Evolutionary conservation across 2,329 filamentous ascomycete genomes (phyloP).

Genomic region (Didymella segeticola): DNA sequence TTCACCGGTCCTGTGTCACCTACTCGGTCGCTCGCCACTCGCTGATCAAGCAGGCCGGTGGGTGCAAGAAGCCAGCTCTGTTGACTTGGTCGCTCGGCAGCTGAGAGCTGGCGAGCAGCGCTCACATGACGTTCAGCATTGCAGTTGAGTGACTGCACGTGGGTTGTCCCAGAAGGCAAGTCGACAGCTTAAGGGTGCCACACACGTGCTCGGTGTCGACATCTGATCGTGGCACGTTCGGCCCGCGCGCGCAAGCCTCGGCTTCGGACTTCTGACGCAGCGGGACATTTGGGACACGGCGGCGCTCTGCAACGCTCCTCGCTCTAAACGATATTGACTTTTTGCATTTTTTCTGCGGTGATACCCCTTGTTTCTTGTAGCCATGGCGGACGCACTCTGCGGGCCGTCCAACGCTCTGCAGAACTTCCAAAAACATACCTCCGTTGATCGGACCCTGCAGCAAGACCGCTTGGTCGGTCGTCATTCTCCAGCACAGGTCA

Average conservation of each 20-base stretch:
- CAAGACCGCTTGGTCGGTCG: constrained; percentile 71
- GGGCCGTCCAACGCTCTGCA: constrained; percentile 79
- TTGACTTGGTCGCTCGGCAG: not conserved
- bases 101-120: not conserved
- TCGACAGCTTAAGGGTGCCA: not conserved
- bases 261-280: constrained; percentile 19
- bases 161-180: too few species aligned
- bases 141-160: not conserved
- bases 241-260: constrained; percentile 28
- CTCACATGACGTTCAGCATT: not conserved
- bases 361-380: constrained; percentile 30
- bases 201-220: constrained; percentile 15
- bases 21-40: constrained; percentile 3
- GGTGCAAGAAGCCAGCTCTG: not conserved
- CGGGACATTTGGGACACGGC: constrained; percentile 2
- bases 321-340: constrained; percentile 8
- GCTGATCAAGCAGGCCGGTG: not conserved
- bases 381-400: constrained; percentile 73
- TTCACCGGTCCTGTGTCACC: constrained; percentile 28
- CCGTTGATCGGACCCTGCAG: constrained; percentile 72
- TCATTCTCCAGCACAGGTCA: constrained; percentile 63
- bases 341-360: constrained; percentile 25
- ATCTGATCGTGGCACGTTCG: constrained; percentile 17
- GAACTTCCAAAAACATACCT: constrained; percentile 73
- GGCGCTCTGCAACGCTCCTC: not conserved